Base-by-base conservation (phyloP, 805 yeast species). In the Candida chauliodis region DNA sequence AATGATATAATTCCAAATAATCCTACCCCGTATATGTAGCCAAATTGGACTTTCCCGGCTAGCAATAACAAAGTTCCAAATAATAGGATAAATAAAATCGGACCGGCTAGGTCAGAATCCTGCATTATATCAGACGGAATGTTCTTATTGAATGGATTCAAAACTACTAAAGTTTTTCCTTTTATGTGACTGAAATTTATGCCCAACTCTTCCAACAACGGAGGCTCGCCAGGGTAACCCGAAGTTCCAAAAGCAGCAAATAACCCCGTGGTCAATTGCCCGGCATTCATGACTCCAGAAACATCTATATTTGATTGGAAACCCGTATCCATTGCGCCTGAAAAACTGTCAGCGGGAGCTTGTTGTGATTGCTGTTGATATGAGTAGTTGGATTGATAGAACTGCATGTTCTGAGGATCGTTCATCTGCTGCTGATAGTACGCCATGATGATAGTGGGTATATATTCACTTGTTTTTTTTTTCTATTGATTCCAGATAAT, bases 11-110 rank as follows among this genome's bases (percentile, higher is more conserved):
- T 84, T 13, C 99, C 99, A 50, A 91, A 80, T 30, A 93, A 63
- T 0, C 96, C 98, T 29, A 93, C 95, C 27, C 99, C 98, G 55
- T 93, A 93, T 35, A 93, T 85, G 59, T 93, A 93, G 2, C 98
- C 98, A 57, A 93, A 93, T 59, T 93, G 98, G 11, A 91, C 85
- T 59, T 91, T 93, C 4, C 99, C 98, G 1, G 95, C 81, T 30
- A 90, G 69, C 36, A 91, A 66, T 38, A 93, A 66, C 43, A 84
- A 78, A 0, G 89, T 75, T 15, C 96, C 99, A 56, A 91, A 91
- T 40, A 88, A 61, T 37, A 93, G 66, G 53, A 91, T 91, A 59
- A 91, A 93, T 28, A 93, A 65, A 22, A 93, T 71, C 1, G 99
- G 99, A 1, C 99, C 99, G 0, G 98, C 97, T 49, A 93, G 70